phyloP scores from a whole-genome alignment of 2,329 filamentous ascomycete species.

The Davidsoniella eucalypti region DNA sequence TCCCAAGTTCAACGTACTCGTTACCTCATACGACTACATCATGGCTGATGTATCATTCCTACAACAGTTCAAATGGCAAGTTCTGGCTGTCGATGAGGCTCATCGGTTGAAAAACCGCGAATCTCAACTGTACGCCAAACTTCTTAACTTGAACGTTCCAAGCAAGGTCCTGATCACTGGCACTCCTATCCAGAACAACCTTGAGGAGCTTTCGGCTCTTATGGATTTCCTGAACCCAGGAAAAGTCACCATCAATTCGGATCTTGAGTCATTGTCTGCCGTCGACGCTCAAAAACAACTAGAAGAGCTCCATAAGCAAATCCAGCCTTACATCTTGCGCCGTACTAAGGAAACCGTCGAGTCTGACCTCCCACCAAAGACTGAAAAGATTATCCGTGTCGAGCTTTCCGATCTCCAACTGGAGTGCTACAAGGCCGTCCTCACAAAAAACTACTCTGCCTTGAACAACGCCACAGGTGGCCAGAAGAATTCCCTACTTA shows the following conservation, averaged over 20 bases:
- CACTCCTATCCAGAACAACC: conserved; percentile 92
- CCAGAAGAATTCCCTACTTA: conserved; percentile 85
- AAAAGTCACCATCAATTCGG: conserved; percentile 74
- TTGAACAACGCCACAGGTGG: conserved; percentile 80
- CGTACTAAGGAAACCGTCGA: conserved; percentile 96
- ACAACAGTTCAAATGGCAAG: conserved; percentile 90
- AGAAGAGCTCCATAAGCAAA: conserved; percentile 65
- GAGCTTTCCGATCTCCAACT: conserved; percentile 91
- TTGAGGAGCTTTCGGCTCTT: conserved; percentile 79
- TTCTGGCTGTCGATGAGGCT: conserved; percentile 88
- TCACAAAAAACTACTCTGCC: conserved; percentile 90
- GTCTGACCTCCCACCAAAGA: conserved; percentile 89
- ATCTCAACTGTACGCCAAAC: conserved; percentile 75
- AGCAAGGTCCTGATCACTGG: conserved; percentile 88
- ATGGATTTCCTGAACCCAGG: conserved; percentile 98
- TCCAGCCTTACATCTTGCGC: conserved; percentile 86
- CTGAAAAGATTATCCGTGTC: conserved; percentile 96
- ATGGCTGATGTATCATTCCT: conserved; percentile 71
- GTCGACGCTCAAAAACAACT: conserved; percentile 77
- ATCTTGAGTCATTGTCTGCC: conserved; percentile 64
- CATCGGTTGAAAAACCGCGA: conserved; percentile 94
- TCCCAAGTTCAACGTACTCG: conserved; percentile 90
- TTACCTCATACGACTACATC: conserved; percentile 96
- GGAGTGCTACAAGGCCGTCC: conserved; percentile 97
- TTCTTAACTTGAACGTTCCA: conserved; percentile 74